phyloP scores from a whole-genome alignment of 202 grass and related monocot genomes.

The Zizania palustris region DNA sequence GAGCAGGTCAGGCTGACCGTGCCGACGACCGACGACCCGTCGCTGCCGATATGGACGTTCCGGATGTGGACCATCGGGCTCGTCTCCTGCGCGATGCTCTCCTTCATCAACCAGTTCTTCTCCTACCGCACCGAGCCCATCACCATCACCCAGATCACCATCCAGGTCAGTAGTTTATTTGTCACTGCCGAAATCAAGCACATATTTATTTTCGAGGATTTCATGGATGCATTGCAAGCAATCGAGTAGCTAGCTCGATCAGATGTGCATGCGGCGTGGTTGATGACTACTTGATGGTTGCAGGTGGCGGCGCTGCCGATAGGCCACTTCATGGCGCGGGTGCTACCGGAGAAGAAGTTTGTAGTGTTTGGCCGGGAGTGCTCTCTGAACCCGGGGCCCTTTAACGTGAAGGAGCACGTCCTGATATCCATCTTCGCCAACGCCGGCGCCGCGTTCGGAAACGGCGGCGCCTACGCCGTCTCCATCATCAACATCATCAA shows the following conservation, averaged over 20 bases:
- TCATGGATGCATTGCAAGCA: background rate
- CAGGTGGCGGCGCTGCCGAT: slow-evolving; percentile 66
- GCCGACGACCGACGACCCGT: slow-evolving; percentile 64
- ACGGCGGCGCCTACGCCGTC: slow-evolving; percentile 78
- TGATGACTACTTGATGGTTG: no score
- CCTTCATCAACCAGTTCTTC: slow-evolving; percentile 83
- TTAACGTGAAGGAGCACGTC: slow-evolving; percentile 96
- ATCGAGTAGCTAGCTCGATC: no score
- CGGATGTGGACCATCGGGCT: slow-evolving; percentile 75
- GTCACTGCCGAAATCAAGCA: background rate
- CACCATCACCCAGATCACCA: slow-evolving; percentile 55
- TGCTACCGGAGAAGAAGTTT: slow-evolving; percentile 58
- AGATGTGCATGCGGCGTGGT: background rate
- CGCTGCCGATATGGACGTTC: slow-evolving; percentile 69
- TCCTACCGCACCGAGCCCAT: slow-evolving; percentile 62
- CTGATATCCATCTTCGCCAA: slow-evolving; percentile 92
- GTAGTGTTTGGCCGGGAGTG: slow-evolving; percentile 47
- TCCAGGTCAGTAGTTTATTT: slow-evolving; percentile 37
- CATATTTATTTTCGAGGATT: background rate
- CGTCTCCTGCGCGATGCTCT: slow-evolving; percentile 59
- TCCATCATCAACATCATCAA: slow-evolving; percentile 55
- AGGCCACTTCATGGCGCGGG: slow-evolving; percentile 65
- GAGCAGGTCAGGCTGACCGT: slow-evolving; percentile 66
- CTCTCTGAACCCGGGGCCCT: slow-evolving; percentile 83
- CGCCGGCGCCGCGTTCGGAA: slow-evolving; percentile 81